Conservation (phyloP, 176 grass and related monocot species). For the Avena sativa region DNA sequence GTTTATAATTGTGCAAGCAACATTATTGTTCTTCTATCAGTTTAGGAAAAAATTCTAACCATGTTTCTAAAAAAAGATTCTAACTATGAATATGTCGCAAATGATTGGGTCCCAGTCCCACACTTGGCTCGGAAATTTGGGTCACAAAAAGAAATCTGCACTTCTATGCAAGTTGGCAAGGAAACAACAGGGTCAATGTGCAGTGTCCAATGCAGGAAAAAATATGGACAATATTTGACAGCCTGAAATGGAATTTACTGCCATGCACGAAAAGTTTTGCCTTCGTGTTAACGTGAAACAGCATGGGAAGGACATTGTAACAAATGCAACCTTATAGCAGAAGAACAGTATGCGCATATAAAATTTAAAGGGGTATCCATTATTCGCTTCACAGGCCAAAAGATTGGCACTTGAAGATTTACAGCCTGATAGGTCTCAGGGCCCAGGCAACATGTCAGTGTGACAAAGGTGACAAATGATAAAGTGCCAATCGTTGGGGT, state of each 20-base stretch:
- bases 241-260: neutral
- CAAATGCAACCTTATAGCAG: neutral
- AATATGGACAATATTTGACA: neutral
- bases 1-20: neutral
- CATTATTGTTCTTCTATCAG: neutral
- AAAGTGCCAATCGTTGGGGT: slow-evolving; percentile 3
- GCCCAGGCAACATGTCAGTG: neutral
- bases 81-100: neutral
- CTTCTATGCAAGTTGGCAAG: neutral
- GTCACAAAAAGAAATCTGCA: neutral
- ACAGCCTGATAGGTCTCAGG: no score
- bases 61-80: neutral
- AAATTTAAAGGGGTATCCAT: neutral
- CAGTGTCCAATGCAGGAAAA: slow-evolving; percentile 4
- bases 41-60: neutral
- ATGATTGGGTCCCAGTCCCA: neutral
- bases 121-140: neutral
- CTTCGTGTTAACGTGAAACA: neutral
- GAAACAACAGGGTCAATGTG: slow-evolving; percentile 17
- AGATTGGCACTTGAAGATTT: slow-evolving; percentile 6
- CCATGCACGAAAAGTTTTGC: neutral
- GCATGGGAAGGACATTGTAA: neutral
- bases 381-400: neutral
- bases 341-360: neutral
- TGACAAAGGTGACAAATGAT: neutral